Conservation (phyloP, 2,329 filamentous ascomycete species). For the Ascochyta rabiei region DNA sequence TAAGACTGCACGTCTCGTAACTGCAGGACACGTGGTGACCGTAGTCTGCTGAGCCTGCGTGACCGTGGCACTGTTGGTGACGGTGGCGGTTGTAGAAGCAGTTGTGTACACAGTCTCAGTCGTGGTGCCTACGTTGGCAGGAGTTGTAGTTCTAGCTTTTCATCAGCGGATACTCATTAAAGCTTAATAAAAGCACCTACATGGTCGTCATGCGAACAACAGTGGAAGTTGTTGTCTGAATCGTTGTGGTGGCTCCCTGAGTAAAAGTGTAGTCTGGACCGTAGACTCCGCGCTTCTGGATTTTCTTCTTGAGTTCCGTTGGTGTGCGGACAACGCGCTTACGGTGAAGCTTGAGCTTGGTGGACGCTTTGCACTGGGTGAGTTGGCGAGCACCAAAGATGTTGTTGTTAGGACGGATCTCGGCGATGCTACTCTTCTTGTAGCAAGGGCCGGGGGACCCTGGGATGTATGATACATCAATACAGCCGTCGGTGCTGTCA, state of each 20-base stretch:
- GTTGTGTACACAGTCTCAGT: conserved; percentile 8
- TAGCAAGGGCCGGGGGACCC: conserved; percentile 32
- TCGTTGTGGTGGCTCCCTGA: conserved; percentile 1
- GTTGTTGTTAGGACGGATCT: conserved; percentile 9
- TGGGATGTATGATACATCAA: conserved; percentile 26
- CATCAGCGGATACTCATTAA: background rate
- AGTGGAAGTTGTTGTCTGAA: conserved; percentile 3
- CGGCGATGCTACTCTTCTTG: conserved; percentile 27
- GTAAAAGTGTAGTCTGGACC: conserved; percentile 16
- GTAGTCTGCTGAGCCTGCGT: background rate
- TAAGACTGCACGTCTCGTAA: background rate
- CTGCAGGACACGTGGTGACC: conserved; percentile 9
- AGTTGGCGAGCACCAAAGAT: conserved; percentile 30
- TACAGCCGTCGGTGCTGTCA: conserved; percentile 25
- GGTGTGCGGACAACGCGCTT: conserved; percentile 4
- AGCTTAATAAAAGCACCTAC: background rate
- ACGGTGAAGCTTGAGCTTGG: conserved; percentile 10
- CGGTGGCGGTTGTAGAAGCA: background rate
- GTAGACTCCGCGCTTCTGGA: conserved; percentile 6
- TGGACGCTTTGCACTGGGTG: background rate
- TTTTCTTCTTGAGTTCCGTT: background rate
- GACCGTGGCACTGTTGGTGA: background rate
- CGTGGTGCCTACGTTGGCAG: conserved; percentile 2
- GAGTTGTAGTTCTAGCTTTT: conserved; percentile 1
- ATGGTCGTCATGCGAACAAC: background rate